Conservation (phyloP, 2,329 filamentous ascomycete genomes). For the Aspergillus sp. region DNA sequence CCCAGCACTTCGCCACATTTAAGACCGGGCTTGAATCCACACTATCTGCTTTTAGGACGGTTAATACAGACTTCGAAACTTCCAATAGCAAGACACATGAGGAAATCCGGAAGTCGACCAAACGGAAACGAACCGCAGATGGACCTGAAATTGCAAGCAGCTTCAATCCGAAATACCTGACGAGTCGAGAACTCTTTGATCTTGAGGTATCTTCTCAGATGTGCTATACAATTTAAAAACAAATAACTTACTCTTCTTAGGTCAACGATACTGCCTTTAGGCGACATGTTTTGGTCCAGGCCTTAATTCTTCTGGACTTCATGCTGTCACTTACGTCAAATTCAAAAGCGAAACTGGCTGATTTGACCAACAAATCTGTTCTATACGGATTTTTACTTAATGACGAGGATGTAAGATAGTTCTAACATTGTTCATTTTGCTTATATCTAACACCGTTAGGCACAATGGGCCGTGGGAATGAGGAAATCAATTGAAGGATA, state of each 20-base stretch:
- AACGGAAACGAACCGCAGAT: slow-evolving; percentile 67
- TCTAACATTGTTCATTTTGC: not conserved
- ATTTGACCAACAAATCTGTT: slow-evolving; percentile 81
- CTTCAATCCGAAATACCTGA: slow-evolving; percentile 98
- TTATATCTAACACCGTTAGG: slow-evolving; percentile 46
- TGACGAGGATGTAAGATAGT: slow-evolving; percentile 71
- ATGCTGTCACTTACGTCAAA: slow-evolving; percentile 83
- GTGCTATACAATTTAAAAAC: slow-evolving; percentile 3
- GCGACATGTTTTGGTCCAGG: slow-evolving; percentile 90
- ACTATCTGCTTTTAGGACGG: slow-evolving; percentile 71
- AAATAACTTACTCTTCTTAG: slow-evolving; percentile 45
- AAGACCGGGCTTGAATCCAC: slow-evolving; percentile 63
- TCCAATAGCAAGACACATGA: slow-evolving; percentile 58
- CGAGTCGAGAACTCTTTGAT: slow-evolving; percentile 93
- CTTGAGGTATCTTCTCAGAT: slow-evolving; percentile 65
- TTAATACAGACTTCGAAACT: slow-evolving; percentile 68
- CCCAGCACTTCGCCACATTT: slow-evolving; percentile 65
- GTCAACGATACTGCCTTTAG: slow-evolving; percentile 93
- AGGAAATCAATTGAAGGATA: slow-evolving; percentile 79
- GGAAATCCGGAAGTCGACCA: slow-evolving; percentile 64
- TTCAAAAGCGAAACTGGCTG: slow-evolving; percentile 74
- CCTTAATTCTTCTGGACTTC: slow-evolving; percentile 92
- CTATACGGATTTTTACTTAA: slow-evolving; percentile 76
- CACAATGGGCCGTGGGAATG: slow-evolving; percentile 80
- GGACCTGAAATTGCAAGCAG: slow-evolving; percentile 66